Evolutionary conservation across 768 basidiomycete species (phyloP).

Genomic region (Leccinum barrowsii): DNA sequence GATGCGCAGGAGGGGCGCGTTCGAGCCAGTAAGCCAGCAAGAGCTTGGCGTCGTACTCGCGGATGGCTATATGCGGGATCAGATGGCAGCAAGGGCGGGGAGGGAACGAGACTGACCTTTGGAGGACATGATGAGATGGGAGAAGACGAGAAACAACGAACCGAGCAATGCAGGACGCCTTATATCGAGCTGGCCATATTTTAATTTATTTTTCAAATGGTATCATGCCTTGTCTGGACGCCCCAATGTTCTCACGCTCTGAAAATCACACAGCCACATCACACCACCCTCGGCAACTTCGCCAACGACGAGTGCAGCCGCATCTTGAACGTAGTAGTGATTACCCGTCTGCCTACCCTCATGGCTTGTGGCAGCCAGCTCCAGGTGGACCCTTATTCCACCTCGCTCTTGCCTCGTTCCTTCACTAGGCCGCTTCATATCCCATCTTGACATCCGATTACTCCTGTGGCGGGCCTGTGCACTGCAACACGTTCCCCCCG

Average conservation of each 20-base stretch:
- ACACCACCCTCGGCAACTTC: not conserved
- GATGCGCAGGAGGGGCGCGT: conserved; percentile 76
- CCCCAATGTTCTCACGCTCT: conserved; percentile 31
- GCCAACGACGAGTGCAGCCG: not conserved
- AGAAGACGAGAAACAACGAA: conserved; percentile 5
- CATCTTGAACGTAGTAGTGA: not conserved
- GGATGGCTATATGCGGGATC: conserved; percentile 57
- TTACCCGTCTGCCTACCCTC: not conserved
- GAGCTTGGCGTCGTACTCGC: conserved; percentile 99
- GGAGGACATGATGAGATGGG: conserved; percentile 28
- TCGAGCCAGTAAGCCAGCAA: conserved; percentile 96
- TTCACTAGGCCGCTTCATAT: conserved; percentile 5
- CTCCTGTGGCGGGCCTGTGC: not conserved
- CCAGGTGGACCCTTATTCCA: not conserved
- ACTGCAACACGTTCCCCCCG: conserved; percentile 9
- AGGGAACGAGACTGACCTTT: conserved; percentile 23
- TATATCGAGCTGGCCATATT: conserved; percentile 16
- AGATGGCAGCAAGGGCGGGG: not conserved
- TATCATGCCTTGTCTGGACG: conserved; percentile 22
- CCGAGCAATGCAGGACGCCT: not conserved
- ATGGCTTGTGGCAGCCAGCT: not conserved
- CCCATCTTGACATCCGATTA: conserved; percentile 6
- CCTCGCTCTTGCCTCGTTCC: conserved; percentile 16
- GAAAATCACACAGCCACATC: conserved; percentile 30
- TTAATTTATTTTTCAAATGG: conserved; percentile 17